Conservation (phyloP, 805 yeast species). For the Dipodascopsis tothii region DNA sequence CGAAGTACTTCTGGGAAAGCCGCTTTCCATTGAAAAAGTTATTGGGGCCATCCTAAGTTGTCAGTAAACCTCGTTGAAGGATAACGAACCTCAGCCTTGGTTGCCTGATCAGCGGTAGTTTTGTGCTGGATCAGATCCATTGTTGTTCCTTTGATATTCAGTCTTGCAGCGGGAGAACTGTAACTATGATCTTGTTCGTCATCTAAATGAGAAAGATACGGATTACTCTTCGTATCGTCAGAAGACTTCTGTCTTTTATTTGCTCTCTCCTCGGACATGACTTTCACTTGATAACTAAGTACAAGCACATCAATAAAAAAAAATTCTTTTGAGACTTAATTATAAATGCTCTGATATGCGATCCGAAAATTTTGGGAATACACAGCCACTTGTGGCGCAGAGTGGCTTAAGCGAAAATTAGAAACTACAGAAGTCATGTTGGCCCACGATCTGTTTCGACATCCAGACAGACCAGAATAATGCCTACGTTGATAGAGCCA, state of each 20-base stretch:
- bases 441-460: too few species aligned
- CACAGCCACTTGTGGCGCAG: too few species aligned
- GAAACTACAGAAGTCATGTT: too few species aligned
- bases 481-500: too few species aligned
- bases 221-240: slow-evolving; percentile 22
- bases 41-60: slow-evolving; percentile 36
- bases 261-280: slow-evolving; percentile 11
- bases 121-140: slow-evolving; percentile 25
- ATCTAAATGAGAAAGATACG: slow-evolving; percentile 30
- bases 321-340: too few species aligned
- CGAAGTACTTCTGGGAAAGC: slow-evolving; percentile 61
- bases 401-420: too few species aligned
- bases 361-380: too few species aligned
- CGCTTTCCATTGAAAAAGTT: slow-evolving; percentile 76
- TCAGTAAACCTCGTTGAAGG: slow-evolving; percentile 19
- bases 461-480: too few species aligned
- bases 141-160: not conserved
- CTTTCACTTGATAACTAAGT: too few species aligned
- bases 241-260: slow-evolving; percentile 9
- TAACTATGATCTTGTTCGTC: slow-evolving; percentile 9
- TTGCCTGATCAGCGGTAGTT: slow-evolving; percentile 32
- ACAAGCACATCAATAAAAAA: too few species aligned
- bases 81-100: slow-evolving; percentile 28
- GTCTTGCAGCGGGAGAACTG: not conserved
- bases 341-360: too few species aligned